Evolutionary conservation across 441 rosid genomes (phyloP), one percentile per base, ranked within the genome.

Genomic region (Mallotus japonicus): DNA sequence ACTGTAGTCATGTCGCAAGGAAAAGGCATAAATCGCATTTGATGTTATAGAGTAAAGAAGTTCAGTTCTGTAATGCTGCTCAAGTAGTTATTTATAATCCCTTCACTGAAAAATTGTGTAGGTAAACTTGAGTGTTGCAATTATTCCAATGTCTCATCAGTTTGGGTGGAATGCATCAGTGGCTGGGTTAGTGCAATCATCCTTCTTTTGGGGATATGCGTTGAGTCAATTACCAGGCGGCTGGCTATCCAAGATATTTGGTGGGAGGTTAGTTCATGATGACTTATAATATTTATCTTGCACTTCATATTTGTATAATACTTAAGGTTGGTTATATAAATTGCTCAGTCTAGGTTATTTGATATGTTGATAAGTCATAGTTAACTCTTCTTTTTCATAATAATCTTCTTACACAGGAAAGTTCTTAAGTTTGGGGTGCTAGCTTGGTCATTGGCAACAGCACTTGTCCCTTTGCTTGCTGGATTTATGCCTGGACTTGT

Each of bases 201-300:
- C 97, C 0, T 94, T 94, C 88, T 94, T 94, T 73, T 92, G 93
- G 96, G 98, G 97, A 49, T 94, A 94, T 80, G 95, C 98, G 0
- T 73, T 94, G 86, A 94, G 97, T 75, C 96, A 90, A 80, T 85
- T 92, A 81, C 97, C 97, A 14, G 96, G 98, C 16, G 97, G 96
- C 67, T 94, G 97, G 98, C 91, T 90, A 75, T 77, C 98, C 54
- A 94, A 90, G 88, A 77, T 86, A 76, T 88, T 92, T 72, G 99
- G 97, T 51, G 99, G 99, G 71, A 89, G 95, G 99, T 94, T 75
- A 76, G 92, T 83, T 71, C 67, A 49, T 56, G 57, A 17, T 57
- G 58, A 65, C 70, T 79, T 67, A 9, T 72, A 65, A 55, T 72
- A 44, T 20, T 75, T 73, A 16, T 61, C 3, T 11, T 0, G 28